Base-by-base conservation (phyloP, 2,329 filamentous ascomycete genomes). In the Cercospora sesami region DNA sequence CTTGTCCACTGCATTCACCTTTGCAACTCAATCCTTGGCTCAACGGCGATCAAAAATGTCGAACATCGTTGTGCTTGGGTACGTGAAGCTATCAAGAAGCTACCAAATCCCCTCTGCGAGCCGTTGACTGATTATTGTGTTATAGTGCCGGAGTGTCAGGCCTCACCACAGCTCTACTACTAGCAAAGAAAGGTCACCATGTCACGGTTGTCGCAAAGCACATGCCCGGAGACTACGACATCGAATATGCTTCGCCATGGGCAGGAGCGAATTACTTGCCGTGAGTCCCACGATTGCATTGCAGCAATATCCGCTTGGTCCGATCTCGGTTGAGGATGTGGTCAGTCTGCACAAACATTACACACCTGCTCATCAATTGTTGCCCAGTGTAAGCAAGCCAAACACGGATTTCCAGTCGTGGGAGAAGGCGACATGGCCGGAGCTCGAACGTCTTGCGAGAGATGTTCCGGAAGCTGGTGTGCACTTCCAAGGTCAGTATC, bases 181-280 rank as follows among this genome's bases (percentile, higher is more conserved):
- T 91, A 14, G 88, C 88, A 12, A 83, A 83, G 68, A 84, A 88
- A 73, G 79, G 81, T 75, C 85, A 89, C 72, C 81, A 83, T 28
- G 80, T 96, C 71, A 93, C 91, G 0, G 83, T 96, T 39, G 83
- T 93, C 33, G 90, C 92, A 5, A 96, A 94, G 76, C 91, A 96
- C 78, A 95, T 97, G 90, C 94, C 94, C 0, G 94, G 94, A 39
- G 94, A 97, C 81, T 95, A 94, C 79, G 91, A 94, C 72, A 90
- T 94, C 73, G 91, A 96, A 83, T 97, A 97, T 78, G 90, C 92
- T 0, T 96, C 92, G 5, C 93, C 92, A 0, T 96, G 92, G 91
- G 93, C 93, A 3, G 93, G 93, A 14, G 93, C 92, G 69, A 94
- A 95, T 76, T 89, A 89, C 75, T 79, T 90, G 68, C 92, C 91